Conservation (phyloP, 2,329 filamentous ascomycete species). For the Beauveria pseudobassiana region DNA sequence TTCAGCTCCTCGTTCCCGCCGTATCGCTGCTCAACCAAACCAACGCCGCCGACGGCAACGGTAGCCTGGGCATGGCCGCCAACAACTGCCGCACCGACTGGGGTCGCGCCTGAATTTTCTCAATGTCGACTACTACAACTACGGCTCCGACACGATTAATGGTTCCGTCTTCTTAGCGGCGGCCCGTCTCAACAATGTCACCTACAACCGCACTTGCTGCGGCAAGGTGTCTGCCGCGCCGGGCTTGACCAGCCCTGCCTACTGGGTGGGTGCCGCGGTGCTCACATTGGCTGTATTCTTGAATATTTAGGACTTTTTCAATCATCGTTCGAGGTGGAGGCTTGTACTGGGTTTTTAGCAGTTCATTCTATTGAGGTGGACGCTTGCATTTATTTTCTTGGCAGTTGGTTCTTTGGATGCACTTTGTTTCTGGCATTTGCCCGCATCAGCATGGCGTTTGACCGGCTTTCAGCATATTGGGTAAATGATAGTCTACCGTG, state of each 20-base stretch:
- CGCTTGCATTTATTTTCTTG: neutral
- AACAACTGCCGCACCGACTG: constrained; percentile 55
- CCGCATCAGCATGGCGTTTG: constrained; percentile 7
- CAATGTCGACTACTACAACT: constrained; percentile 81
- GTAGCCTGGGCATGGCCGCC: constrained; percentile 58
- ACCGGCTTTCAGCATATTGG: neutral
- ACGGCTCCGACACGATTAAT: constrained; percentile 40
- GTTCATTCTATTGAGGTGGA: too few species aligned
- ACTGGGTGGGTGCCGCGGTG: constrained; percentile 12
- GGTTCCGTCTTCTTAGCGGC: constrained; percentile 74
- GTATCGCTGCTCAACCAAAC: constrained; percentile 62
- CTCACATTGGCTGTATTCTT: constrained; percentile 17
- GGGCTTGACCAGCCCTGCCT: constrained; percentile 12
- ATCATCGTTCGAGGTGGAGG: too few species aligned
- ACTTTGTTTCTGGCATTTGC: neutral
- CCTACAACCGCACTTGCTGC: constrained; percentile 53
- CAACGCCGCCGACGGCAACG: constrained; percentile 57
- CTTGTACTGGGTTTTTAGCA: too few species aligned
- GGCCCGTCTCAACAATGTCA: constrained; percentile 63
- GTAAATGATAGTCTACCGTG: neutral
- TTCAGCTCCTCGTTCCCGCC: constrained; percentile 63
- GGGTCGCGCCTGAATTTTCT: constrained; percentile 65
- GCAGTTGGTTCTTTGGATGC: neutral
- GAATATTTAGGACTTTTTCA: neutral
- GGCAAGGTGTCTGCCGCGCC: constrained; percentile 32